Percentiles rank a stretch among this genome's conserved stretches.
phyloP scores from a whole-genome alignment of 1,284 basidiomycete species.

The Exobasidium rhododendri region DNA sequence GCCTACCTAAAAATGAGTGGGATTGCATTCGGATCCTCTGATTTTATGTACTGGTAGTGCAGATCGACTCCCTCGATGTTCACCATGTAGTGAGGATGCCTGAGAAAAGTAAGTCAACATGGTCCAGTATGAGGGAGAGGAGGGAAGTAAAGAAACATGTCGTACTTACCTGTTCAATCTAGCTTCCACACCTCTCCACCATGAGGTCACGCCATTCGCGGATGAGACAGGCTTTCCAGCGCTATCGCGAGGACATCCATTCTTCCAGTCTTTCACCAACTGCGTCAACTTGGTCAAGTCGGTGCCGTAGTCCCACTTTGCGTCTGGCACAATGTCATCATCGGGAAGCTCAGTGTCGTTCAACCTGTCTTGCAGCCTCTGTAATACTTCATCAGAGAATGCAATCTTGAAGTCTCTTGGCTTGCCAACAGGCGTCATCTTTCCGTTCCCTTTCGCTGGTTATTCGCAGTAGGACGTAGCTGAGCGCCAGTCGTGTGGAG shows the following conservation, averaged over 20 bases:
- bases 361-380: constrained; percentile 32
- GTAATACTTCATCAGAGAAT: constrained; percentile 26
- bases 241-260: constrained; percentile 22
- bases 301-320: constrained; percentile 36
- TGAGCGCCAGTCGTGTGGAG: no score
- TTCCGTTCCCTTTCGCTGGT: no score
- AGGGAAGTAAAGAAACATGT: constrained; percentile 22
- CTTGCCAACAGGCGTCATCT: not conserved
- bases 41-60: constrained; percentile 36
- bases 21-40: constrained; percentile 25
- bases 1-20: constrained; percentile 28
- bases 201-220: constrained; percentile 24
- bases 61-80: constrained; percentile 33
- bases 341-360: constrained; percentile 27
- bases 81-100: constrained; percentile 27
- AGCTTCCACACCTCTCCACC: constrained; percentile 32
- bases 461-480: no score
- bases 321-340: constrained; percentile 6
- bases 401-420: constrained; percentile 20
- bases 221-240: constrained; percentile 17
- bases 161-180: constrained; percentile 20
- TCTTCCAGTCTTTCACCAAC: constrained; percentile 29
- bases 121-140: no score
- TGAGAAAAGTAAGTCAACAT: constrained; percentile 8
- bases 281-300: constrained; percentile 29